Percentiles rank a stretch among this genome's conserved stretches.
Conservation (phyloP, 306 rosid species). For the Lathyrus sativus region DNA sequence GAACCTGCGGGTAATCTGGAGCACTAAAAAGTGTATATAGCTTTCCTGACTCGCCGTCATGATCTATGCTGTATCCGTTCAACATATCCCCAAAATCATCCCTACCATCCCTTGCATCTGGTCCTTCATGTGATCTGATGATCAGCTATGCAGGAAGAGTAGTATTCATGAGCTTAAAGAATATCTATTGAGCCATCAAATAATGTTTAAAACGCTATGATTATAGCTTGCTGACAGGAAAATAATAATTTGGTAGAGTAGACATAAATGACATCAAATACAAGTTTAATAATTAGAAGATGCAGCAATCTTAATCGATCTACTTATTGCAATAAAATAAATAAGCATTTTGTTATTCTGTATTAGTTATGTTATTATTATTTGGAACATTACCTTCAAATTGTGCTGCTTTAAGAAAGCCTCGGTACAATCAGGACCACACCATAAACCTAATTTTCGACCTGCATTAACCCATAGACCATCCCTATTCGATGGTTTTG, state of each 20-base stretch:
- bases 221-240: no score
- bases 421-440: slow-evolving; percentile 95
- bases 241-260: no score
- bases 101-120: slow-evolving; percentile 72
- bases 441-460: slow-evolving; percentile 67
- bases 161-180: slow-evolving; percentile 29
- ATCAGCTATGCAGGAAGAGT: slow-evolving; percentile 66
- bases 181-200: slow-evolving; percentile 13
- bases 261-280: no score
- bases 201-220: neutral
- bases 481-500: slow-evolving; percentile 71
- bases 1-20: slow-evolving; percentile 85
- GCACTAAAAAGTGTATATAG: slow-evolving; percentile 86
- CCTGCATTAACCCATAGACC: slow-evolving; percentile 68
- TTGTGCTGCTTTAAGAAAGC: slow-evolving; percentile 70
- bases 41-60: slow-evolving; percentile 76
- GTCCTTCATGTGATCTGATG: slow-evolving; percentile 94
- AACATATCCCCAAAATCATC: slow-evolving; percentile 77
- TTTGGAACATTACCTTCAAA: slow-evolving; percentile 62
- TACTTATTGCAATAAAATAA: no score
- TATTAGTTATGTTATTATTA: slow-evolving; percentile 14
- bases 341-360: neutral
- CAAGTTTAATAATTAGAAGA: no score
- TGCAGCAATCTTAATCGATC: no score
- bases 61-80: slow-evolving; percentile 80